phyloP scores from a whole-genome alignment of 2,329 filamentous ascomycete genomes.

The Diatrype stigma region DNA sequence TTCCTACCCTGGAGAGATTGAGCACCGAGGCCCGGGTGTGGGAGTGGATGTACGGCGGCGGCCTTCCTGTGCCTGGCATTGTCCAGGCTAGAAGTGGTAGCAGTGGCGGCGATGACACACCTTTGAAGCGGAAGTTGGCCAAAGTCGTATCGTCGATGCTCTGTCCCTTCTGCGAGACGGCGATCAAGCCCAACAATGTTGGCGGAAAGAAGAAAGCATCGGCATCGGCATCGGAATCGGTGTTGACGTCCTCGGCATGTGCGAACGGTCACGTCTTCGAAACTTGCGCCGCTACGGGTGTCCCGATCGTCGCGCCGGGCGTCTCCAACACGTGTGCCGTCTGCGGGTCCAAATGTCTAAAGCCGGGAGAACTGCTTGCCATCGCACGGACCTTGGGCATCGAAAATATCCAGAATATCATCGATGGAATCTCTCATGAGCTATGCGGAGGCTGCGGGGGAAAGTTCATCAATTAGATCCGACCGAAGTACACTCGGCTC shows the following conservation, averaged over 20 bases:
- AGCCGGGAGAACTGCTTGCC: slow-evolving; percentile 34
- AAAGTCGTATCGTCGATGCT: slow-evolving; percentile 30
- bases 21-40: slow-evolving; percentile 54
- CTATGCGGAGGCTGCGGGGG: slow-evolving; percentile 27
- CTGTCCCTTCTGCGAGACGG: slow-evolving; percentile 45
- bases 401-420: slow-evolving; percentile 10
- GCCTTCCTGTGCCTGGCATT: slow-evolving; percentile 40
- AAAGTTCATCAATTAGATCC: slow-evolving; percentile 23
- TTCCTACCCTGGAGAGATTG: slow-evolving; percentile 21
- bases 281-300: slow-evolving; percentile 49
- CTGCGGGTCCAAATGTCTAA: slow-evolving; percentile 48
- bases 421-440: slow-evolving; percentile 22
- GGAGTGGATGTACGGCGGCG: slow-evolving; percentile 57
- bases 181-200: slow-evolving; percentile 25
- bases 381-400: slow-evolving; percentile 6
- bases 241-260: slow-evolving; percentile 32
- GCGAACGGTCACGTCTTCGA: slow-evolving; percentile 37
- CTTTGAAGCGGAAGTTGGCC: slow-evolving; percentile 35
- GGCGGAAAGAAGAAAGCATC: too few relatives aligned
- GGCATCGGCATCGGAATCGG: too few relatives aligned
- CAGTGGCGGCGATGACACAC: slow-evolving; percentile 5
- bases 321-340: slow-evolving; percentile 52
- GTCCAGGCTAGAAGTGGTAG: not conserved
- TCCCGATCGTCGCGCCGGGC: slow-evolving; percentile 51
- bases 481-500: too few relatives aligned